Conservation (phyloP, 495 filamentous ascomycete genomes). For the Aspergillus diversus region DNA sequence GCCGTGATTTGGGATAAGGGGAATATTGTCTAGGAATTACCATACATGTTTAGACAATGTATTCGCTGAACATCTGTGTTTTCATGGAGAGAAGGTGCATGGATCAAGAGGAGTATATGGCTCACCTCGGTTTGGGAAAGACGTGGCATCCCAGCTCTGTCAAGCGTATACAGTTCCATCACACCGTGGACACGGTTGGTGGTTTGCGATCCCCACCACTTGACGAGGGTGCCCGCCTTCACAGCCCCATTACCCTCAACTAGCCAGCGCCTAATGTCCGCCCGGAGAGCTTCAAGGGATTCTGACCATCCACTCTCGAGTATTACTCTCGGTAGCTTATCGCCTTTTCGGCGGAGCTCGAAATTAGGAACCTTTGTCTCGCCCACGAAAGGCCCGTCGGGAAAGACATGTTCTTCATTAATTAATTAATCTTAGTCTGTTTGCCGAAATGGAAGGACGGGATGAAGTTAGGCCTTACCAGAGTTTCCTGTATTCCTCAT, state of each 20-base stretch:
- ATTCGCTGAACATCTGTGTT: too few species aligned
- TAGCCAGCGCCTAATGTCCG: background rate
- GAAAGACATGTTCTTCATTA: background rate
- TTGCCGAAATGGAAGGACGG: background rate
- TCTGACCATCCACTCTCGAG: background rate
- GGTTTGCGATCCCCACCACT: background rate
- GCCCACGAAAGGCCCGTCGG: background rate
- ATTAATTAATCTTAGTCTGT: background rate
- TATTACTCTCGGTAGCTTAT: slow-evolving; percentile 14
- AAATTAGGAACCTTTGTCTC: background rate
- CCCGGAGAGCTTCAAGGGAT: background rate
- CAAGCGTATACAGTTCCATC: background rate
- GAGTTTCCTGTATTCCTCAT: background rate
- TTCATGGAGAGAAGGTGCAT: background rate
- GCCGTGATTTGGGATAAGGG: background rate
- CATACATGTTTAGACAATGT: background rate
- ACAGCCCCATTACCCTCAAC: background rate
- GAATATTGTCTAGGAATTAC: background rate
- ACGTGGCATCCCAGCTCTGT: slow-evolving; percentile 1
- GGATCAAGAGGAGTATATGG: background rate
- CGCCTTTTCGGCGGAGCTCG: background rate
- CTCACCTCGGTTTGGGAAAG: background rate
- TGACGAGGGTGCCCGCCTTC: background rate
- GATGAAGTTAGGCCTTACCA: background rate
- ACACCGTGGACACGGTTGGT: background rate